These are phyloP conservation scores for Calonectria fujianensis DNA, from an alignment of 2,329 filamentous ascomycete genomes.

Conservation along the genomic window DNA sequence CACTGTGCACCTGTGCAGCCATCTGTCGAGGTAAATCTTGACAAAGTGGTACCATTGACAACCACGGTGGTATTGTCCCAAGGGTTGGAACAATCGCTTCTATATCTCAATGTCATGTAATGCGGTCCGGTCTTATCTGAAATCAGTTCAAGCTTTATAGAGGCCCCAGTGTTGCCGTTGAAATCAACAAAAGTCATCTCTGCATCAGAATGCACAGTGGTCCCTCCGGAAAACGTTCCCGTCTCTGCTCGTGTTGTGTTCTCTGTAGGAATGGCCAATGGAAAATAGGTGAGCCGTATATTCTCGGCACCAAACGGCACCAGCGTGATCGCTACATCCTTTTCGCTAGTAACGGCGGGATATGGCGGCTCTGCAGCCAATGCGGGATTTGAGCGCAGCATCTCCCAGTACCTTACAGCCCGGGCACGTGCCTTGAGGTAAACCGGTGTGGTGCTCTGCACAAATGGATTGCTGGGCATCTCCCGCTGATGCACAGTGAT, in stretches of 20 bases:
- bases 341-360: background rate
- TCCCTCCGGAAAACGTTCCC: background rate
- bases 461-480: conserved; percentile 15
- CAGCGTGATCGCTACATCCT: background rate
- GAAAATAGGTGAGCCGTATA: conserved; percentile 15
- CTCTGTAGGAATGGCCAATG: conserved; percentile 2
- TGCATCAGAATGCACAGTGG: background rate
- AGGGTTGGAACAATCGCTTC: background rate
- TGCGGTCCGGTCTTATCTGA: background rate
- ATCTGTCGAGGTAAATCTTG: background rate
- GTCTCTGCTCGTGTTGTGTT: background rate
- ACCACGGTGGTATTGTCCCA: background rate
- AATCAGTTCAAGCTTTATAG: background rate
- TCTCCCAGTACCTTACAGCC: conserved; percentile 2
- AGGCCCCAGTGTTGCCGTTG: background rate
- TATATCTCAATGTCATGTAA: conserved; percentile 5
- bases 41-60: background rate
- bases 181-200: background rate
- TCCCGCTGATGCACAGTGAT: conserved; percentile 3
- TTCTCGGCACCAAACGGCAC: conserved; percentile 22
- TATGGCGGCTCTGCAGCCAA: conserved; percentile 9
- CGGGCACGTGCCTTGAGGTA: conserved; percentile 15
- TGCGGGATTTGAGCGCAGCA: background rate
- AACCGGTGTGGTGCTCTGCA: background rate
- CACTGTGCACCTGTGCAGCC: background rate